Base-by-base conservation (phyloP, 805 yeast species). In the Saccharomycopsis sp. region DNA sequence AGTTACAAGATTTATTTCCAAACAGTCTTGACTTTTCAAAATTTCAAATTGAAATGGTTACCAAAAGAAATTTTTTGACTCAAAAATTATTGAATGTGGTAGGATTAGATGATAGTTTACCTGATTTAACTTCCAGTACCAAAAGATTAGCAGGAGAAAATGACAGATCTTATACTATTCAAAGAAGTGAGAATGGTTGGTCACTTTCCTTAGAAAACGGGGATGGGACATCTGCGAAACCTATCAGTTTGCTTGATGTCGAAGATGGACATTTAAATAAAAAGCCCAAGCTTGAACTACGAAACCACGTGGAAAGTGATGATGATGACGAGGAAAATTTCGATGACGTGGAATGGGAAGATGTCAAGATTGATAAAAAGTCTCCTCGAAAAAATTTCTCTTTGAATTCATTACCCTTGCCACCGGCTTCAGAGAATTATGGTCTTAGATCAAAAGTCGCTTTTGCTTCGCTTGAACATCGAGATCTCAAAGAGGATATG, bases 41-140 rank as follows among this genome's bases (percentile, higher is more conserved):
- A 51, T 92, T 92, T 57, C 99, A 92, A 57, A 84, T 92, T 46
- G 77, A 83, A 51, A 83, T 89, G 73, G 97, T 92, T 1, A 82
- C 85, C 50, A 86, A 86, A 56, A 69, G 99, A 46, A 92, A 92
- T 57, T 87, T 74, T 54, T 77, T 81, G 49, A 89, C 98, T 0
- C 97, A 92, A 59, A 70, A 75, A 48, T 64, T 92, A 29, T 79
- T 92, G 84, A 78, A 77, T 48, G 75, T 81, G 1, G 72, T 84
- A 6, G 97, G 96, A 0, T 69, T 84, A 76, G 82, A 79, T 28
- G 75, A 66, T 31, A 52, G 51, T 29, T 17, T 54, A 12, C 64
- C 67, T 4, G 67, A 61, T 40, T 36, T 57, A 13, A 53, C 57
- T 12, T 54, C 49, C 25, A 50, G 59, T 13, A 58, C 67, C 1